Conservation (phyloP, 495 filamentous ascomycete species). For the Penicillium diatomitis region DNA sequence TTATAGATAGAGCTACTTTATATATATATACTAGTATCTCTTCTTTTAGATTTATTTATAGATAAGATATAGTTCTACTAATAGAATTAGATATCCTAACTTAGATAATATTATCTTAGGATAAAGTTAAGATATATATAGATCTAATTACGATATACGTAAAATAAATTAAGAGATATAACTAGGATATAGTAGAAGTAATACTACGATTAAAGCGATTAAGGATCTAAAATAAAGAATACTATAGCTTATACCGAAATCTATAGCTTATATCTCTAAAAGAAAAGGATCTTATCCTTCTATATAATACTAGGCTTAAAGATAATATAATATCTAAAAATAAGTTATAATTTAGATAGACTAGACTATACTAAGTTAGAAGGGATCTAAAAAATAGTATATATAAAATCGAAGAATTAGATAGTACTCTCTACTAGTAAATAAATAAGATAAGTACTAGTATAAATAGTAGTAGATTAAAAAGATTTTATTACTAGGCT, state of each 20-base stretch:
- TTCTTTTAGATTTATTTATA: not conserved
- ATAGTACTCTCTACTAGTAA: no score
- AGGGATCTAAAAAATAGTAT: not conserved
- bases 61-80: not conserved
- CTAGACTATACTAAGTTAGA: not conserved
- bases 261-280: not conserved
- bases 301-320: not conserved
- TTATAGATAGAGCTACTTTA: not conserved
- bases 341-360: not conserved
- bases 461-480: no score
- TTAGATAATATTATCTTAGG: not conserved
- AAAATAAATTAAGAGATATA: not conserved
- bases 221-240: not conserved
- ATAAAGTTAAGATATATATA: not conserved
- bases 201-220: not conserved
- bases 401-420: no score
- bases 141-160: not conserved
- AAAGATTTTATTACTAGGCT: no score
- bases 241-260: not conserved
- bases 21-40: not conserved
- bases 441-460: no score
- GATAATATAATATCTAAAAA: not conserved
- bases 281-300: not conserved
- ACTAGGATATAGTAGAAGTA: not conserved
- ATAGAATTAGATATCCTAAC: not conserved